These are phyloP conservation scores for Ogataea corticis DNA, from an alignment of 805 yeast genomes.

Conservation along the genomic window DNA sequence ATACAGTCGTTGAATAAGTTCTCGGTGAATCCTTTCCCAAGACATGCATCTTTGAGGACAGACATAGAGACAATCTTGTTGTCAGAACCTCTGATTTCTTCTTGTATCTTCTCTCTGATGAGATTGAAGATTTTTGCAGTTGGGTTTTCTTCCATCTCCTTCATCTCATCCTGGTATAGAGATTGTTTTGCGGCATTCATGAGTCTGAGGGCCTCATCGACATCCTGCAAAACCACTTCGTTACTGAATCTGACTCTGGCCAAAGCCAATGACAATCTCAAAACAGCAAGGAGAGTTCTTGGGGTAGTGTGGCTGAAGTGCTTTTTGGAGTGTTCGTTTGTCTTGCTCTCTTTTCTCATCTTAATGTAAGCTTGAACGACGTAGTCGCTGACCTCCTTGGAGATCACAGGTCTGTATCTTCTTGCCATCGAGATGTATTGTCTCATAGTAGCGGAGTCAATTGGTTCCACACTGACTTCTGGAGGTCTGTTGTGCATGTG, in stretches of 20 bases:
- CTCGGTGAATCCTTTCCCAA: slow-evolving; percentile 82
- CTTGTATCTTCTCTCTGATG: slow-evolving; percentile 47
- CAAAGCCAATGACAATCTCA: slow-evolving; percentile 91
- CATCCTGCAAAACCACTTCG: slow-evolving; percentile 72
- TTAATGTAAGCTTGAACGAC: slow-evolving; percentile 84
- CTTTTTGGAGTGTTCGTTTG: slow-evolving; percentile 70
- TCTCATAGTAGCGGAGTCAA: slow-evolving; percentile 77
- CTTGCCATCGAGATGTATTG: slow-evolving; percentile 88
- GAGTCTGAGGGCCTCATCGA: slow-evolving; percentile 92
- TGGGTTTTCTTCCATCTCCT: slow-evolving; percentile 60
- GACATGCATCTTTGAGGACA: slow-evolving; percentile 59
- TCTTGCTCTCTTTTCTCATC: slow-evolving; percentile 87
- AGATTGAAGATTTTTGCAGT: slow-evolving; percentile 71
- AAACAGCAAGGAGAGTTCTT: slow-evolving; percentile 85
- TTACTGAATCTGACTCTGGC: slow-evolving; percentile 86
- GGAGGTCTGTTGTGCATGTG: slow-evolving; percentile 94
- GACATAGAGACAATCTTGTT: slow-evolving; percentile 41
- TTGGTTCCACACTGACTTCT: slow-evolving; percentile 66
- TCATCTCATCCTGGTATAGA: slow-evolving; percentile 54
- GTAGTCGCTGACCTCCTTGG: slow-evolving; percentile 80
- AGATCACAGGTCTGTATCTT: slow-evolving; percentile 79
- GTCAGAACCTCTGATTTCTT: slow-evolving; percentile 29
- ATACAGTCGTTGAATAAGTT: slow-evolving; percentile 76
- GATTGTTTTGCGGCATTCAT: slow-evolving; percentile 86
- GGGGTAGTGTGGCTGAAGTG: slow-evolving; percentile 94